Percentiles rank a stretch among this genome's conserved stretches.
Evolutionary conservation across 805 yeast species (phyloP).

Genomic region (Nakazawaea anatomiae): DNA sequence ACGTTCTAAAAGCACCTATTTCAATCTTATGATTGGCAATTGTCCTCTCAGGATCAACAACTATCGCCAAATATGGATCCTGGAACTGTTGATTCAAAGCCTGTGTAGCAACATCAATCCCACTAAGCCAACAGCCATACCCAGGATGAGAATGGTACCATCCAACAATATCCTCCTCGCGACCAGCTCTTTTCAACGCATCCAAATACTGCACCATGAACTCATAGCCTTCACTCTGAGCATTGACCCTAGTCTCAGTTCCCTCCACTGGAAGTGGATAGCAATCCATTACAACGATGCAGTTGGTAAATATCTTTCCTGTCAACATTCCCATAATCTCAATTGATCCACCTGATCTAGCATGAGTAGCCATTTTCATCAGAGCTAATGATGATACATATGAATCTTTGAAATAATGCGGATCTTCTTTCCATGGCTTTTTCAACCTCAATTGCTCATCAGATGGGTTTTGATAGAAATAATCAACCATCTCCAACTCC

Average conservation of each 20-base stretch:
- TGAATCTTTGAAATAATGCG: constrained; percentile 55
- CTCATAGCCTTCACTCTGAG: constrained; percentile 89
- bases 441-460: background rate
- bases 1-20: constrained; percentile 86
- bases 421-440: constrained; percentile 54
- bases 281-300: constrained; percentile 70
- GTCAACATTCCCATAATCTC: constrained; percentile 96
- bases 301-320: constrained; percentile 56
- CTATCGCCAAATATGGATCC: constrained; percentile 88
- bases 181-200: constrained; percentile 27
- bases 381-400: constrained; percentile 68
- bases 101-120: constrained; percentile 91
- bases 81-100: constrained; percentile 78
- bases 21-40: constrained; percentile 59
- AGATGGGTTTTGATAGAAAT: background rate
- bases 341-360: constrained; percentile 75
- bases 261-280: constrained; percentile 92
- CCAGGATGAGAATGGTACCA: constrained; percentile 99
- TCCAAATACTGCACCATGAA: constrained; percentile 85
- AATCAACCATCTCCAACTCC: background rate
- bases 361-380: constrained; percentile 73
- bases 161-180: constrained; percentile 77
- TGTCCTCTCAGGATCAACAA: constrained; percentile 77
- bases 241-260: constrained; percentile 93
- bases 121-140: constrained; percentile 93